A percentile compares a stretch with the other conserved stretches of the same genome.
These are phyloP conservation scores for Teratosphaeriaceae sp. DNA, from an alignment of 2,329 filamentous ascomycete genomes.

Conservation along the genomic window DNA sequence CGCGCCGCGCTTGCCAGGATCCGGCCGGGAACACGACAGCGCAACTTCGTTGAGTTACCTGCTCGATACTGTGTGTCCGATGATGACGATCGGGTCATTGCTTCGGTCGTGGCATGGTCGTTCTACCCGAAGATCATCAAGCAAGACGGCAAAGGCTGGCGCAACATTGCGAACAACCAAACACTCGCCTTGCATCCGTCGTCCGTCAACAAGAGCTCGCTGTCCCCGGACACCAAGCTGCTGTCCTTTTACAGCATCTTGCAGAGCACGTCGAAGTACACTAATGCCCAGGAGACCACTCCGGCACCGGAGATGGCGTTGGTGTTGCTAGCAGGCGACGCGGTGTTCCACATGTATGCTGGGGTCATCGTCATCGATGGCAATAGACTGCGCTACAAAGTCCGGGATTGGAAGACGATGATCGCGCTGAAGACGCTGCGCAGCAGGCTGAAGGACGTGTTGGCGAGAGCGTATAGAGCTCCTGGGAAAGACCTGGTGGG, in stretches of 20 bases:
- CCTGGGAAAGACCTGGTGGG: constrained; percentile 34
- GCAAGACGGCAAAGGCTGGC: constrained; percentile 77
- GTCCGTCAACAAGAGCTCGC: constrained; percentile 71
- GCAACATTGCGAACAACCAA: constrained; percentile 91
- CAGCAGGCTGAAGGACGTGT: constrained; percentile 64
- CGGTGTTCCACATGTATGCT: constrained; percentile 82
- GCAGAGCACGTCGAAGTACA: constrained; percentile 75
- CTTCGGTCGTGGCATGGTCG: constrained; percentile 82
- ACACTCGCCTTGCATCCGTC: constrained; percentile 78
- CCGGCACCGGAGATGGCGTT: constrained; percentile 66
- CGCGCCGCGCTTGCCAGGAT: constrained; percentile 60
- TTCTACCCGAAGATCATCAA: constrained; percentile 93
- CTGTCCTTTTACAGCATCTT: constrained; percentile 96
- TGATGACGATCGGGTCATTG: constrained; percentile 69
- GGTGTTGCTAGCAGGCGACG: constrained; percentile 78
- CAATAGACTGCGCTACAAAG: constrained; percentile 75
- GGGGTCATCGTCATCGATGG: constrained; percentile 83
- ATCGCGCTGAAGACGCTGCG: constrained; percentile 81
- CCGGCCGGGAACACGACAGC: constrained; percentile 56
- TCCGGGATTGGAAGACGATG: constrained; percentile 84
- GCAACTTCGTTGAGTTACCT: constrained; percentile 79
- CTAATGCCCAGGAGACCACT: constrained; percentile 80
- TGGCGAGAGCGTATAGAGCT: constrained; percentile 61
- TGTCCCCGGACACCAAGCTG: constrained; percentile 54
- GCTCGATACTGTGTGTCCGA: constrained; percentile 67